These are phyloP conservation scores for Podospora didyma DNA, from an alignment of 495 filamentous ascomycete genomes.

Conservation along the genomic window DNA sequence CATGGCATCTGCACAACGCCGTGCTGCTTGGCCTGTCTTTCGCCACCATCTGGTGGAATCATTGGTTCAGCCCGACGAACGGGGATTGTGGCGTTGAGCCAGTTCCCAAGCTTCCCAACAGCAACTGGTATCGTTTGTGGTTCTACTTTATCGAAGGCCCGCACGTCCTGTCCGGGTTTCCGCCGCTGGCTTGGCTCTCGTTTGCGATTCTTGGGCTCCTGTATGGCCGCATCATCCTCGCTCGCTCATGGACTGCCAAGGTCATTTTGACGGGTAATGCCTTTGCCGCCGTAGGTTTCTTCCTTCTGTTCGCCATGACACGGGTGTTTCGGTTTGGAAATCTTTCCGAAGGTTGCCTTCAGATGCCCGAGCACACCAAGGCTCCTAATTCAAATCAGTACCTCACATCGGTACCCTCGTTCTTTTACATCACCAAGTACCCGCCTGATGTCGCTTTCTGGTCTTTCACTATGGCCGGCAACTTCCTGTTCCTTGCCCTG, in stretches of 20 bases:
- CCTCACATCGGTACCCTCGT: slow-evolving; percentile 23
- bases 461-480: slow-evolving; percentile 28
- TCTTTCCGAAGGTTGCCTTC: slow-evolving; percentile 30
- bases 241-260: slow-evolving; percentile 17
- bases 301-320: slow-evolving; percentile 20
- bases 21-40: slow-evolving; percentile 15
- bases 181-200: slow-evolving; percentile 32
- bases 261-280: slow-evolving; percentile 20
- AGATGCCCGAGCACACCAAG: slow-evolving; percentile 24
- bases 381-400: slow-evolving; percentile 21
- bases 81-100: slow-evolving; percentile 21
- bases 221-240: slow-evolving; percentile 30
- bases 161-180: slow-evolving; percentile 25
- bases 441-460: slow-evolving; percentile 34
- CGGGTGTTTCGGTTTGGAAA: slow-evolving; percentile 28
- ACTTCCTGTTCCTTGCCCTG: slow-evolving; percentile 26
- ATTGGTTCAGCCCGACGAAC: slow-evolving; percentile 26
- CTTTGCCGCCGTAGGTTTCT: slow-evolving; percentile 14
- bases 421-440: slow-evolving; percentile 36
- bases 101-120: slow-evolving; percentile 2
- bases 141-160: slow-evolving; percentile 15
- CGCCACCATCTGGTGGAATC: slow-evolving; percentile 33
- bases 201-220: slow-evolving; percentile 33
- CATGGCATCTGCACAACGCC: slow-evolving; percentile 30
- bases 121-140: slow-evolving; percentile 20